Conservation (phyloP, 2,329 filamentous ascomycete genomes). For the Beauveria scarabaeidicola region DNA sequence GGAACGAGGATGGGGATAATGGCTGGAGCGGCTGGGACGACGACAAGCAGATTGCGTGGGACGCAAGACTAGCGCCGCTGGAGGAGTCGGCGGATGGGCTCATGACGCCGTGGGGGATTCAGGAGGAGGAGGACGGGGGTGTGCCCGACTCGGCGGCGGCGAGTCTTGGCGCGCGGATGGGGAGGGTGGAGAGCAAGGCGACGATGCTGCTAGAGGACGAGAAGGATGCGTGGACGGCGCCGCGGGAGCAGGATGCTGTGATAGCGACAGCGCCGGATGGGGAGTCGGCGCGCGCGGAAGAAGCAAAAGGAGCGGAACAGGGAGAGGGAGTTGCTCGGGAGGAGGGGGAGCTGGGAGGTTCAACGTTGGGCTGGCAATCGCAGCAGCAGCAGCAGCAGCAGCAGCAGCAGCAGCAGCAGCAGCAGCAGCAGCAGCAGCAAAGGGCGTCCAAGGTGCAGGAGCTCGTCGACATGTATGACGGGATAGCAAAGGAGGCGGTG, state of each 20-base stretch:
- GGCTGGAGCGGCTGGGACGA: constrained; percentile 30
- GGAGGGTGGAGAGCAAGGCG: neutral
- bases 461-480: constrained; percentile 43
- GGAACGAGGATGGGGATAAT: constrained; percentile 19
- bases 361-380: too few species aligned
- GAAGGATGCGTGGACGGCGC: neutral
- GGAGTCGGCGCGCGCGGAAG: neutral
- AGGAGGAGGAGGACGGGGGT: neutral
- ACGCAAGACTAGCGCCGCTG: neutral
- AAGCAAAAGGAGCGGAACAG: neutral
- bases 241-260: neutral
- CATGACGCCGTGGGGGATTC: neutral
- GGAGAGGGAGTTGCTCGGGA: too few species aligned
- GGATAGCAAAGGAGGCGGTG: constrained; percentile 24
- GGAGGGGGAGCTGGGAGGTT: too few species aligned
- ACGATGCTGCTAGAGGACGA: neutral
- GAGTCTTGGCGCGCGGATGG: constrained; percentile 18
- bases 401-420: constrained; percentile 10
- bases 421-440: constrained; percentile 7
- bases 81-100: neutral
- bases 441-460: constrained; percentile 40
- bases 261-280: neutral
- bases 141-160: constrained; percentile 23
- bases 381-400: neutral
- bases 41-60: constrained; percentile 6